Conservation (phyloP, 345 rosid genomes). For the Pistacia vera region DNA sequence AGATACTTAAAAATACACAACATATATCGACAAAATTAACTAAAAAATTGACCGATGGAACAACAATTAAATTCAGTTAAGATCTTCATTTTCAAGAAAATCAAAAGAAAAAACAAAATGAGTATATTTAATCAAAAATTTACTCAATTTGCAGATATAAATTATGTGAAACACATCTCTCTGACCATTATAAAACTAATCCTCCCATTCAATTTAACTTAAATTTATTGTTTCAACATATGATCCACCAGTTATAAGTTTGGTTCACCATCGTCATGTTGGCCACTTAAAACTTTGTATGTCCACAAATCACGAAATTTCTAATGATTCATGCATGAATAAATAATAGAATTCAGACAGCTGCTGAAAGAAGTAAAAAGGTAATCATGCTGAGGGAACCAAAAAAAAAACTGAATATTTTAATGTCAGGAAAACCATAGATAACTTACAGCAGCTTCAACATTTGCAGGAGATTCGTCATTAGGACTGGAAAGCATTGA, state of each 20-base stretch:
- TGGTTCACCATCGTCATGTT: not conserved
- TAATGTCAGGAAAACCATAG: not conserved
- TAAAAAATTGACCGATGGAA: not conserved
- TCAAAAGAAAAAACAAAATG: not conserved
- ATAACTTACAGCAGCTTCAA: constrained; percentile 84
- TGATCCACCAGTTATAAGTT: not conserved
- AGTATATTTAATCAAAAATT: not conserved
- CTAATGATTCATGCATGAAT: not conserved
- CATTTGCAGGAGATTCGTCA: constrained; percentile 91
- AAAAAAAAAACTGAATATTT: constrained; percentile 5
- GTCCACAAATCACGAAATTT: not conserved
- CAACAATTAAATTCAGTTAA: not conserved
- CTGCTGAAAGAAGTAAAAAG: not conserved
- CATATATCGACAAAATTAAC: too few species aligned
- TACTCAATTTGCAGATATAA: not conserved
- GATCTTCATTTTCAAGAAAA: not conserved
- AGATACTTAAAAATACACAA: too few species aligned
- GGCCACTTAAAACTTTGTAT: not conserved
- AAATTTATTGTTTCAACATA: not conserved
- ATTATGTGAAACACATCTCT: not conserved
- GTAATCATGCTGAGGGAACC: not conserved
- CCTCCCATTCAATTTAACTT: not conserved
- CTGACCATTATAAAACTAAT: not conserved
- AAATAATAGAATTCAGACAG: not conserved
- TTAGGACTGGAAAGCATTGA: constrained; percentile 92